Percentiles rank a stretch among this genome's conserved stretches.
Evolutionary conservation across 345 rosid genomes (phyloP).

Genomic region (Euphorbia lathyris): DNA sequence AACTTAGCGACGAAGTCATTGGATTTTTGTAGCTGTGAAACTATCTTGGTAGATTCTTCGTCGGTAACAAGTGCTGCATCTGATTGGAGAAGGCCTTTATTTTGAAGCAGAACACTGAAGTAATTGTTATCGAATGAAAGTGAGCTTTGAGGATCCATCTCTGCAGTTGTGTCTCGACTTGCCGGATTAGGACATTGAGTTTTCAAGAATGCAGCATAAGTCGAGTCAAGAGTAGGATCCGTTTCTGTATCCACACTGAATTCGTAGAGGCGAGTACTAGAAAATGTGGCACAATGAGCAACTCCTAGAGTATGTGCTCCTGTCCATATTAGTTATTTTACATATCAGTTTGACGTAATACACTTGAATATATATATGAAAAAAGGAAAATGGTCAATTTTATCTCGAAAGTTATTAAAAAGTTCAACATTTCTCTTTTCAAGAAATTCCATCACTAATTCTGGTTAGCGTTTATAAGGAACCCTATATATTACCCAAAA

Average conservation of each 20-base stretch:
- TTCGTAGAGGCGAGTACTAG: slow-evolving; percentile 49
- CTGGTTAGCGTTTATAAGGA: too few species aligned
- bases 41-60: neutral
- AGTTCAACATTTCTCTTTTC: too few species aligned
- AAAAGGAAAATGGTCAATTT: too few species aligned
- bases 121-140: slow-evolving; percentile 44
- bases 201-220: slow-evolving; percentile 40
- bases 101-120: slow-evolving; percentile 34
- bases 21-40: neutral
- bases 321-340: slow-evolving; percentile 9
- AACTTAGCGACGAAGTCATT: slow-evolving; percentile 42
- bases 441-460: too few species aligned
- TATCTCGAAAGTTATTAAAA: too few species aligned
- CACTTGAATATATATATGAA: too few species aligned
- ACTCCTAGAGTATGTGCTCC: slow-evolving; percentile 65
- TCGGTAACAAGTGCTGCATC: slow-evolving; percentile 55
- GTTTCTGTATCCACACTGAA: slow-evolving; percentile 50
- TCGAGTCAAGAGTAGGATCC: slow-evolving; percentile 47
- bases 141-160: slow-evolving; percentile 55
- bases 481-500: too few species aligned
- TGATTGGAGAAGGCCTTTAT: slow-evolving; percentile 53
- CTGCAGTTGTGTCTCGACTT: slow-evolving; percentile 31
- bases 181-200: slow-evolving; percentile 34
- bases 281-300: slow-evolving; percentile 46
- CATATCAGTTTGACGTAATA: too few species aligned